A percentile compares a stretch with the other conserved stretches of the same genome.
Conservation (phyloP, 169 alveolate species). For the Cryptosporidium muris region DNA sequence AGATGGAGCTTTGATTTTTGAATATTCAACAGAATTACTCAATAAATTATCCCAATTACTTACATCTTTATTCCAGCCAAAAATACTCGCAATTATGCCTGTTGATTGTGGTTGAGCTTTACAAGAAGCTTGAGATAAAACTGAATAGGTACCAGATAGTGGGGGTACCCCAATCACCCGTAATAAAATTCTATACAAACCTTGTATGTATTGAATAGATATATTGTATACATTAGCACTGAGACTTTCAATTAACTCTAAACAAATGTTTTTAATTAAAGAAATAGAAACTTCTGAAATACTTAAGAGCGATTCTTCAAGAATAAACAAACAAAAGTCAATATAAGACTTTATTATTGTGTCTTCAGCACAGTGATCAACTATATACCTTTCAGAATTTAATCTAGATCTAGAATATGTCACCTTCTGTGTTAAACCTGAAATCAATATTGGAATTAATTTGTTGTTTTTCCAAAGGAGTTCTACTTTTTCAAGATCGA, state of each 20-base stretch:
- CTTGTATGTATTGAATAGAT: constrained; percentile 28
- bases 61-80: constrained; percentile 10
- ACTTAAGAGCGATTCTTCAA: constrained; percentile 42
- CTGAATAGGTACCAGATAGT: constrained; percentile 2
- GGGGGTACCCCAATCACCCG: constrained; percentile 43
- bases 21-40: background rate
- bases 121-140: background rate
- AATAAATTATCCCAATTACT: background rate
- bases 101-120: constrained; percentile 6
- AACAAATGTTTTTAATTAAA: constrained; percentile 9
- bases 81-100: constrained; percentile 34
- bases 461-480: constrained; percentile 1
- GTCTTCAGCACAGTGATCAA: background rate
- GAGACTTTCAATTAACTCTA: constrained; percentile 16
- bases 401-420: too few species aligned
- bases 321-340: constrained; percentile 23
- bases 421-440: constrained; percentile 14
- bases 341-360: constrained; percentile 29
- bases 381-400: too few species aligned
- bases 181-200: constrained; percentile 15
- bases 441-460: constrained; percentile 11
- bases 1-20: background rate
- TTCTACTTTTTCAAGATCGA: background rate
- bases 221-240: background rate
- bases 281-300: constrained; percentile 17